Evolutionary conservation across 2,329 filamentous ascomycete genomes (phyloP), one percentile per base, ranked within the genome.

Genomic region (Colletotrichum tanaceti): DNA sequence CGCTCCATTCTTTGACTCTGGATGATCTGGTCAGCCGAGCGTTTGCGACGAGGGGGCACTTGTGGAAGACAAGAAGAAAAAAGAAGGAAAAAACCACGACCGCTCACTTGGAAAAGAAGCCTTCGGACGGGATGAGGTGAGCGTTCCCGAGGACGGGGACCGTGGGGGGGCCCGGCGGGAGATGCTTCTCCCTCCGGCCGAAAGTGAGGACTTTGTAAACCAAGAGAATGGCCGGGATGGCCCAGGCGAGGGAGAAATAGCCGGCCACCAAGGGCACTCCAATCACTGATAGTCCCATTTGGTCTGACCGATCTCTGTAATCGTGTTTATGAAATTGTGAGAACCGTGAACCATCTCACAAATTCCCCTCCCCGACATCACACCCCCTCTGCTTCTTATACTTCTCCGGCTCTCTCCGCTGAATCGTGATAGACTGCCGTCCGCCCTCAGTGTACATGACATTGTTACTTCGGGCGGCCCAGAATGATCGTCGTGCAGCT

Each of bases 1-100:
- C 73, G 0, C 82, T 78, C 80, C 81, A 83, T 76, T 83, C 74
- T 16, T 77, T 79, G 71, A 83, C 81, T 71, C 78, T 83, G 59
- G 5, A 7, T 5, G 5, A 7, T 5, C 18, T 10, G n/a, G 3
- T 68, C 22, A 58, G 60, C 11, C 28, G 4, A 13, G 2, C 18
- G 0, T 20, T 7, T 41, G 4, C n/a, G 22, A 3, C 4, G 6
- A 22, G 10, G 28, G n/a, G n/a, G n/a, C n/a, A n/a, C n/a, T n/a
- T n/a, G n/a, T n/a, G n/a, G n/a, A n/a, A n/a, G n/a, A n/a, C n/a
- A n/a, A n/a, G n/a, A n/a, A n/a, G n/a, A n/a, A n/a, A n/a, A n/a
- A n/a, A n/a, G n/a, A n/a, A n/a, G n/a, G n/a, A n/a, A n/a, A n/a
- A n/a, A n/a, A n/a, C n/a, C n/a, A n/a, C n/a, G n/a, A n/a, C n/a